Conservation (phyloP, 192 early-diverging fungal species). For the Coemansia sp. region DNA sequence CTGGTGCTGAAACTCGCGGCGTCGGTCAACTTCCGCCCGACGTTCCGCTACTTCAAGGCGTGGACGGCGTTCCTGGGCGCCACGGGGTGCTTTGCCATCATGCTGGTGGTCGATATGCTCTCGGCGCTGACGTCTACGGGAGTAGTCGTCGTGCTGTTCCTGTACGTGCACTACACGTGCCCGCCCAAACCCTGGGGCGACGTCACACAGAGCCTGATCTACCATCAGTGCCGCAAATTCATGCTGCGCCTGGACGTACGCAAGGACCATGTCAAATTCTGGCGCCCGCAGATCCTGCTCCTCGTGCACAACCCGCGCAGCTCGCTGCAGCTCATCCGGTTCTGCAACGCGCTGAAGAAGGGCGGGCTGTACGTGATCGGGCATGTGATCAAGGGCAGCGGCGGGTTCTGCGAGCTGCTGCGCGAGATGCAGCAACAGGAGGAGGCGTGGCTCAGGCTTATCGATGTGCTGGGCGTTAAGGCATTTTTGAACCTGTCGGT, state of each 20-base stretch:
- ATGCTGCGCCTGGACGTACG: conserved; percentile 60
- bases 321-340: conserved; percentile 58
- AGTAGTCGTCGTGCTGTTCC: conserved; percentile 57
- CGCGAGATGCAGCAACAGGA: conserved; percentile 55
- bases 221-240: conserved; percentile 71
- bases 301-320: conserved; percentile 61
- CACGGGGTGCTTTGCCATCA: conserved; percentile 52
- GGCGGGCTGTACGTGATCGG: conserved; percentile 67
- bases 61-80: conserved; percentile 61
- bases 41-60: conserved; percentile 64
- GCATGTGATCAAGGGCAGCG: conserved; percentile 60
- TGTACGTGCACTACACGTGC: conserved; percentile 63
- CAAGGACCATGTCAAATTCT: conserved; percentile 70
- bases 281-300: conserved; percentile 69
- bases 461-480: conserved; percentile 60
- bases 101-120: conserved; percentile 57
- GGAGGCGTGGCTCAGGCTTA: conserved; percentile 59
- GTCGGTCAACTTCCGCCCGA: conserved; percentile 68
- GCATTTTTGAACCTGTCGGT: conserved; percentile 64
- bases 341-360: conserved; percentile 69
- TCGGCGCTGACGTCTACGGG: conserved; percentile 52
- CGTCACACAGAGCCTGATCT: conserved; percentile 67
- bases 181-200: conserved; percentile 71
- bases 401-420: conserved; percentile 53
- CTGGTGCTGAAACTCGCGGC: conserved; percentile 61